phyloP scores from a whole-genome alignment of 1,139 yeast species.

The Debaryomyces nepalensis region DNA sequence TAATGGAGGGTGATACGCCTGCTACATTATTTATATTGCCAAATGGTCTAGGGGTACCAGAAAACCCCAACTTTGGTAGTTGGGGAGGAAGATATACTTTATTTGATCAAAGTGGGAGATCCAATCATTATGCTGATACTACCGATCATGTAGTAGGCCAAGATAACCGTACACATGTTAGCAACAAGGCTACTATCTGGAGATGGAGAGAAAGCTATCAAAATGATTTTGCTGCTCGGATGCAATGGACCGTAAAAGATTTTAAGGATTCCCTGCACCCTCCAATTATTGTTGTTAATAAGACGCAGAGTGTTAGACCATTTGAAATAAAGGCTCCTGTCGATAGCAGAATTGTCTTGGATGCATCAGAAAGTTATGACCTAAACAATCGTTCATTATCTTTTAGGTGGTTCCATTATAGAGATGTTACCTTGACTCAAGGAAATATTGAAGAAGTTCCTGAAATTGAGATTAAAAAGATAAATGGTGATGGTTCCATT shows the following conservation, averaged over 20 bases:
- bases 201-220: conserved; percentile 33
- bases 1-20: conserved; percentile 34
- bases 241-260: too few species aligned
- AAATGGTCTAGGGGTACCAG: conserved; percentile 28
- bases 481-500: conserved; percentile 20
- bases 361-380: conserved; percentile 27
- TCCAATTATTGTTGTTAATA: conserved; percentile 26
- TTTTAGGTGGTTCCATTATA: conserved; percentile 26
- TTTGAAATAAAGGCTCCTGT: conserved; percentile 15
- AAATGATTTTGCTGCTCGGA: conserved; percentile 28
- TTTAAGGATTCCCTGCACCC: too few species aligned
- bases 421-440: conserved; percentile 22
- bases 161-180: conserved; percentile 19
- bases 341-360: conserved; percentile 19
- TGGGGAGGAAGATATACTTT: conserved; percentile 33
- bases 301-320: conserved; percentile 20
- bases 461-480: conserved; percentile 18
- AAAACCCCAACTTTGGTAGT: conserved; percentile 29
- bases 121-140: conserved; percentile 25
- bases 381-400: conserved; percentile 20
- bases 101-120: conserved; percentile 21
- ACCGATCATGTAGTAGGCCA: conserved; percentile 24
- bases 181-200: conserved; percentile 30
- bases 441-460: conserved; percentile 21
- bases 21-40: conserved; percentile 27